phyloP scores from a whole-genome alignment of 2,329 filamentous ascomycete species.

The Dendryphion nanum region DNA sequence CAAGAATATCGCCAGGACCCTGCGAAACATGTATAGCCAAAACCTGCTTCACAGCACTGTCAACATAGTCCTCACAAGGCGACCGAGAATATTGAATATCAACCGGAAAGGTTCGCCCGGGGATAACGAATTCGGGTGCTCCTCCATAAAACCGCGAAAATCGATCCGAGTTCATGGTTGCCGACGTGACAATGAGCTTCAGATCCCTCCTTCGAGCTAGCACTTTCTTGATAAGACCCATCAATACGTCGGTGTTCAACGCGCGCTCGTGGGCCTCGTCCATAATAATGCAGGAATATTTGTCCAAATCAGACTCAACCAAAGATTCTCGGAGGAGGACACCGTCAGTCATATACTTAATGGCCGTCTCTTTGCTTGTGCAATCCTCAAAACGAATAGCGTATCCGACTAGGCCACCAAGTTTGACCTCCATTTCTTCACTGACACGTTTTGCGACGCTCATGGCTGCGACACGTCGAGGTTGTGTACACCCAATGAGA shows the following conservation, averaged over 20 bases:
- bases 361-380: constrained; percentile 89
- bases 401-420: constrained; percentile 88
- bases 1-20: constrained; percentile 86
- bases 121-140: constrained; percentile 94
- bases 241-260: constrained; percentile 92
- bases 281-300: constrained; percentile 99
- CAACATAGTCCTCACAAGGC: constrained; percentile 96
- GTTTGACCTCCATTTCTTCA: constrained; percentile 94
- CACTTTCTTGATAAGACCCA: constrained; percentile 98
- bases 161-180: constrained; percentile 96
- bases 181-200: constrained; percentile 96
- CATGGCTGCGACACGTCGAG: constrained; percentile 95
- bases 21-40: constrained; percentile 95
- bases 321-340: constrained; percentile 90
- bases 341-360: constrained; percentile 99
- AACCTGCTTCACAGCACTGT: constrained; percentile 93
- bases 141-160: constrained; percentile 96
- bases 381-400: constrained; percentile 98
- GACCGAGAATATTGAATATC: constrained; percentile 95
- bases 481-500: constrained; percentile 95
- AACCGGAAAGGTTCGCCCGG: constrained; percentile 93
- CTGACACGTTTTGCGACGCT: constrained; percentile 97
- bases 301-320: constrained; percentile 87
- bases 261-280: constrained; percentile 98
- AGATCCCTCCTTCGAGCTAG: constrained; percentile 83